A percentile compares a stretch with the other conserved stretches of the same genome.
Conservation (phyloP, 1,284 basidiomycete species). For the Irpex lacteus region DNA sequence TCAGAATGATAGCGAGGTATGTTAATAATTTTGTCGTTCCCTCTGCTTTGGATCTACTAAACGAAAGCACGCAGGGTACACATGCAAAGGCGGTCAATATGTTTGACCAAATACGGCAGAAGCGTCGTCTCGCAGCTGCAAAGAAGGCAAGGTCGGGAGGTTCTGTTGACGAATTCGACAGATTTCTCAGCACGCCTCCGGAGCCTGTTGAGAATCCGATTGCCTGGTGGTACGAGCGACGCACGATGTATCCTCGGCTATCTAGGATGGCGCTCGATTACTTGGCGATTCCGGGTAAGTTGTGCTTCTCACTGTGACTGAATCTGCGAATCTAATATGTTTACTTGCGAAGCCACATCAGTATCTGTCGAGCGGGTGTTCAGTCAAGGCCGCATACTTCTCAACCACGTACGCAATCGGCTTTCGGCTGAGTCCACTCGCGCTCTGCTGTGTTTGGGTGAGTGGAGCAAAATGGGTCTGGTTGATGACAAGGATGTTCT, state of each 20-base stretch:
- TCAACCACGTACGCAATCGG: conserved; percentile 28
- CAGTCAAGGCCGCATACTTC: conserved; percentile 25
- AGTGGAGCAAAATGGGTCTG: conserved; percentile 26
- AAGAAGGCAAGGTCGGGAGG: not conserved
- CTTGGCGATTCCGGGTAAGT: conserved; percentile 34
- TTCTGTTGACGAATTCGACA: conserved; percentile 23
- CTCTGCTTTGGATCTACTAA: not conserved
- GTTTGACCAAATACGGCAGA: not conserved
- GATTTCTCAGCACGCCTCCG: conserved; percentile 17
- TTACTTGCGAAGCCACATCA: conserved; percentile 23
- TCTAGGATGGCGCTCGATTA: conserved; percentile 31
- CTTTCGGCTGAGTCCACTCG: conserved; percentile 27
- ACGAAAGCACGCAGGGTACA: not conserved
- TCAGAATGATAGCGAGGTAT: not conserved
- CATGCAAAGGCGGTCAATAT: not conserved
- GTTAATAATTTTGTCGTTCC: not conserved
- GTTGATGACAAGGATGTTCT: conserved; percentile 26
- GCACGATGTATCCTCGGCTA: conserved; percentile 23
- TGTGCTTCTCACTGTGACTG: not conserved
- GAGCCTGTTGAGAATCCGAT: conserved; percentile 18
- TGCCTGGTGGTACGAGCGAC: conserved; percentile 29
- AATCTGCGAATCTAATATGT: not conserved
- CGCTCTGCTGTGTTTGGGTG: conserved; percentile 30
- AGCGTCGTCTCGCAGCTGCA: not conserved
- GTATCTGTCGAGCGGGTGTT: conserved; percentile 18